Conservation (phyloP, 164 flowering plant genomes). For the Chloranthus sessilifolius region DNA sequence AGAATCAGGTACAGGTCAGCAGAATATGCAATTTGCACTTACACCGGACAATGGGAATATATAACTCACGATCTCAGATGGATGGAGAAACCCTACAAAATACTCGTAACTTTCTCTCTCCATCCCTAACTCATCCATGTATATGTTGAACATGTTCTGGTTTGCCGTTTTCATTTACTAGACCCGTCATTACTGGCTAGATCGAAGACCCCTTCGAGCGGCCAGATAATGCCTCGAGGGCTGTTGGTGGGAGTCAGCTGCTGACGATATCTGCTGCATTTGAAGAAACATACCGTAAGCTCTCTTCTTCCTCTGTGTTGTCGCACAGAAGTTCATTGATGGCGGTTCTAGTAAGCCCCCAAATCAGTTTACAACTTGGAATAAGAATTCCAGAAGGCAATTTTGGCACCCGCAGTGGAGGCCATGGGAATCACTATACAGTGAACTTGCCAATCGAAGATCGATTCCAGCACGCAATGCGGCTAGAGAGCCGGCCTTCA, state of each 20-base stretch:
- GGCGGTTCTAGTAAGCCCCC: constrained; percentile 33
- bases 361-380: constrained; percentile 10
- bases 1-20: constrained; percentile 36
- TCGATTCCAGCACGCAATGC: constrained; percentile 10
- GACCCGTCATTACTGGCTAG: constrained; percentile 21
- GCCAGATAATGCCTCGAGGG: constrained; percentile 67
- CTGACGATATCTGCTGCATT: constrained; percentile 46
- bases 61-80: constrained; percentile 45
- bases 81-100: constrained; percentile 43
- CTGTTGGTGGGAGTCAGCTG: constrained; percentile 42
- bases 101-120: constrained; percentile 45
- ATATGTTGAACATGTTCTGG: background rate
- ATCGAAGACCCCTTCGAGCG: constrained; percentile 93
- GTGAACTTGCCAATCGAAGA: constrained; percentile 4
- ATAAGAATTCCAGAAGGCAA: constrained; percentile 6
- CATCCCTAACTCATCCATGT: background rate
- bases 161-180: constrained; percentile 5
- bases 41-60: constrained; percentile 55
- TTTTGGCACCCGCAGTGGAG: background rate
- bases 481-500: constrained; percentile 9
- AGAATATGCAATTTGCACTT: constrained; percentile 50
- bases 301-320: constrained; percentile 15
- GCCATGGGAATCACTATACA: background rate
- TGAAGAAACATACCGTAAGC: constrained; percentile 21
- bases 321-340: constrained; percentile 26